phyloP scores from a whole-genome alignment of 2,329 filamentous ascomycete genomes.

The Venturia pyrina region DNA sequence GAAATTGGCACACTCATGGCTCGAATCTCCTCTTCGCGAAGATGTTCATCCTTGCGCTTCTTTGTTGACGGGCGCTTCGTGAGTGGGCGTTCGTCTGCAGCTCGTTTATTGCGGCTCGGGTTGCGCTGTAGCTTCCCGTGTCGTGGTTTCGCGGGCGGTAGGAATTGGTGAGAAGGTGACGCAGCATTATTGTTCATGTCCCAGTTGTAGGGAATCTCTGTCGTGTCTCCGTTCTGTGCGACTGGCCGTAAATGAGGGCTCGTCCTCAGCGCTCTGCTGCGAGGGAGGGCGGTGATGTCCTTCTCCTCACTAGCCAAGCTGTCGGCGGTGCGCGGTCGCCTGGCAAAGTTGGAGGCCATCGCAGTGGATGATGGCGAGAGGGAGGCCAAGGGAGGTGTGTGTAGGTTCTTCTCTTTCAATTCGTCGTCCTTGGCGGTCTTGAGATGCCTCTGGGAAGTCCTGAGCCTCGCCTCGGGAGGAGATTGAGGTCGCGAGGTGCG shows the following conservation, averaged over 20 bases:
- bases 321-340: not conserved
- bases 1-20: conserved; percentile 67
- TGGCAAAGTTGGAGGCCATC: not conserved
- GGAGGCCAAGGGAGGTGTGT: not conserved
- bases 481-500: not conserved
- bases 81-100: conserved; percentile 42
- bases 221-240: conserved; percentile 23
- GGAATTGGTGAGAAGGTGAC: conserved; percentile 23
- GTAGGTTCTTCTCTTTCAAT: not conserved
- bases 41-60: conserved; percentile 61
- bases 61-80: conserved; percentile 63
- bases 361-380: not conserved
- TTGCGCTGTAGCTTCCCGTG: conserved; percentile 39
- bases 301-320: conserved; percentile 17
- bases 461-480: not conserved
- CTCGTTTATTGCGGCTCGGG: conserved; percentile 45
- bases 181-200: not conserved
- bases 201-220: conserved; percentile 31
- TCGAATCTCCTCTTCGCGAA: conserved; percentile 79
- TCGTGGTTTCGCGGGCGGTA: conserved; percentile 25
- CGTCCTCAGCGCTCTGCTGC: conserved; percentile 28
- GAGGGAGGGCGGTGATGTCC: conserved; percentile 38
- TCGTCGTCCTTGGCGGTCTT: not conserved
- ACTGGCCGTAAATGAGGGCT: conserved; percentile 39
- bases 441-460: not conserved